These are phyloP conservation scores for Arbutus unedo DNA, from an alignment of 148 eudicot genomes.

Conservation along the genomic window DNA sequence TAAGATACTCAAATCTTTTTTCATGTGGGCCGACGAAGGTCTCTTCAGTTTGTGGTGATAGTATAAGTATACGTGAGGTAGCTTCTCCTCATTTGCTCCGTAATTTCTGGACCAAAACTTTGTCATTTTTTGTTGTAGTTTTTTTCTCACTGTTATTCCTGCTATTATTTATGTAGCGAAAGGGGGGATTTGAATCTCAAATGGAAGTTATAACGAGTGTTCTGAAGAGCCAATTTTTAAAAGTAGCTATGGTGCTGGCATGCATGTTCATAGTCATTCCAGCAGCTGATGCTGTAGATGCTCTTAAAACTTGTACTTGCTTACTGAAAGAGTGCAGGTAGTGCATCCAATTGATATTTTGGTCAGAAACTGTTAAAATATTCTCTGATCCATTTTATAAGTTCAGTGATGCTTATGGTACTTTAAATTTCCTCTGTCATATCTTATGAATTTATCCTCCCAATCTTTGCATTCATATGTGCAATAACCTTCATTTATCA, in stretches of 20 bases:
- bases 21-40: conserved; percentile 27
- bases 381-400: neutral
- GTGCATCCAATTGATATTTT: neutral
- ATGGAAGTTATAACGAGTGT: conserved; percentile 17
- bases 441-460: neutral
- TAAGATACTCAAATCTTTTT: conserved; percentile 31
- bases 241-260: conserved; percentile 50
- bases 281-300: conserved; percentile 87
- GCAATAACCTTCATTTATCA: neutral
- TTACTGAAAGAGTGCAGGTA: conserved; percentile 98
- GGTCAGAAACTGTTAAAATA: no score
- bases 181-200: conserved; percentile 19
- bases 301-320: conserved; percentile 89
- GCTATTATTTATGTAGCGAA: conserved; percentile 25
- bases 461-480: neutral
- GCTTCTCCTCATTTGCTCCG: conserved; percentile 13
- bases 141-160: neutral
- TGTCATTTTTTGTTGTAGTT: neutral
- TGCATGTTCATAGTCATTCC: conserved; percentile 66
- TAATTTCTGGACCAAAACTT: neutral
- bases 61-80: conserved; percentile 43
- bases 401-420: neutral
- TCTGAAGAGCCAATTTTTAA: conserved; percentile 36
- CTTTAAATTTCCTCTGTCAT: neutral
- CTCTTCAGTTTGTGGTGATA: conserved; percentile 26